phyloP scores from a whole-genome alignment of 2,329 filamentous ascomycete species.

The Microsporum canis region DNA sequence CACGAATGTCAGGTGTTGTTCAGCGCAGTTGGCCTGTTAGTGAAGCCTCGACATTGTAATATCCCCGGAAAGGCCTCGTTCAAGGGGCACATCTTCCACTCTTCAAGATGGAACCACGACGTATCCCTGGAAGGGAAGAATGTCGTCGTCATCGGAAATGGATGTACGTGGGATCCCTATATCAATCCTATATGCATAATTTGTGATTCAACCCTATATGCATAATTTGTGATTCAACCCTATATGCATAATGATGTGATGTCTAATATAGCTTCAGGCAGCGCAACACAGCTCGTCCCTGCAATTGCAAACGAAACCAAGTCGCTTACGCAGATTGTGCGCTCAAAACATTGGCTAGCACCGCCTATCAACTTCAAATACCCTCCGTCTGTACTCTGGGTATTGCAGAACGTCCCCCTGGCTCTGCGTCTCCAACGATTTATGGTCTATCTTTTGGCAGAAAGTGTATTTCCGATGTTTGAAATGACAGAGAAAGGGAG shows the following conservation, averaged over 20 bases:
- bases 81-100: constrained; percentile 20
- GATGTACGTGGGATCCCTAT: constrained; percentile 21
- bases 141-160: constrained; percentile 23
- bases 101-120: constrained; percentile 20
- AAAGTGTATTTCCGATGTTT: constrained; percentile 21
- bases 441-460: constrained; percentile 26
- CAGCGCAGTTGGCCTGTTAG: constrained; percentile 42
- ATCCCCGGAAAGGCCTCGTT: constrained; percentile 19
- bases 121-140: constrained; percentile 19
- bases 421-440: constrained; percentile 28
- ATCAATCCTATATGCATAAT: neutral
- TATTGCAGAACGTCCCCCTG: constrained; percentile 39
- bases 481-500: constrained; percentile 37
- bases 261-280: constrained; percentile 13
- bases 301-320: constrained; percentile 35
- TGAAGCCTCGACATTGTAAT: constrained; percentile 39
- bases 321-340: constrained; percentile 46
- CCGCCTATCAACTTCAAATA: constrained; percentile 32
- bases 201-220: too few species aligned
- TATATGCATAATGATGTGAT: too few species aligned
- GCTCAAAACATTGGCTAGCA: constrained; percentile 46
- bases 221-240: neutral
- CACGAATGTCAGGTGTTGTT: constrained; percentile 42
- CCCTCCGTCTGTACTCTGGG: constrained; percentile 40
- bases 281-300: constrained; percentile 21